Conservation (phyloP, 768 basidiomycete genomes). For the Lactifluus hygrophoroides region DNA sequence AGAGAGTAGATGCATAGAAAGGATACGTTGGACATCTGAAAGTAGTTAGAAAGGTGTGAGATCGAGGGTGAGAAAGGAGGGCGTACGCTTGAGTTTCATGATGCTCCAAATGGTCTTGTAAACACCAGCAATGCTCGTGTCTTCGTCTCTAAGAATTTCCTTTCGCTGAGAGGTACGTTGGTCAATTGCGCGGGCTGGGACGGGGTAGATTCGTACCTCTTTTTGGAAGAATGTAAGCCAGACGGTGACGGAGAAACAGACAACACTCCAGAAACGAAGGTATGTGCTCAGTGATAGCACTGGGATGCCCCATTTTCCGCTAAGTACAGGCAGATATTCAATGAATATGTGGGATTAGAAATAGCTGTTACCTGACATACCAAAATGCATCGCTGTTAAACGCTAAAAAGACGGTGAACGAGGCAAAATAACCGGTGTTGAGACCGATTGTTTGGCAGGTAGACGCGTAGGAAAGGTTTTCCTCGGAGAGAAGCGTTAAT, state of each 20-base stretch:
- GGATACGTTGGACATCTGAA: slow-evolving; percentile 82
- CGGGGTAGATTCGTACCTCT: slow-evolving; percentile 47
- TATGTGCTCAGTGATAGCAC: slow-evolving; percentile 68
- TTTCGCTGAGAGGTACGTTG: slow-evolving; percentile 46
- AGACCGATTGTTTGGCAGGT: slow-evolving; percentile 98
- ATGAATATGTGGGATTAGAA: not conserved
- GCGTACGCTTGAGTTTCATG: slow-evolving; percentile 79
- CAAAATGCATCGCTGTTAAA: slow-evolving; percentile 89
- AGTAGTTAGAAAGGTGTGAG: not conserved
- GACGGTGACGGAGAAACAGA: slow-evolving; percentile 77
- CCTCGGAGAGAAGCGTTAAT: slow-evolving; percentile 78
- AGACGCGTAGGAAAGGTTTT: slow-evolving; percentile 92
- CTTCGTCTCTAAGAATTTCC: slow-evolving; percentile 60
- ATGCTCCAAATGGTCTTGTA: slow-evolving; percentile 96
- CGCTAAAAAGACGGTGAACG: slow-evolving; percentile 95
- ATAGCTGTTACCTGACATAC: slow-evolving; percentile 33
- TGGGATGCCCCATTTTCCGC: slow-evolving; percentile 70
- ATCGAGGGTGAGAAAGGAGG: not conserved
- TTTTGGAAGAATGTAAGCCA: slow-evolving; percentile 85
- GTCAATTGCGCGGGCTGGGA: not conserved
- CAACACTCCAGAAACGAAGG: slow-evolving; percentile 75
- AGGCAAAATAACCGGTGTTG: slow-evolving; percentile 91
- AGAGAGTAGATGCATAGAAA: slow-evolving; percentile 79
- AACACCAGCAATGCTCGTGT: slow-evolving; percentile 84
- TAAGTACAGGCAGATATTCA: slow-evolving; percentile 24